Percentiles rank a stretch among this genome's conserved stretches.
phyloP scores from a whole-genome alignment of 768 basidiomycete genomes.

The Austroboletus eburneus region DNA sequence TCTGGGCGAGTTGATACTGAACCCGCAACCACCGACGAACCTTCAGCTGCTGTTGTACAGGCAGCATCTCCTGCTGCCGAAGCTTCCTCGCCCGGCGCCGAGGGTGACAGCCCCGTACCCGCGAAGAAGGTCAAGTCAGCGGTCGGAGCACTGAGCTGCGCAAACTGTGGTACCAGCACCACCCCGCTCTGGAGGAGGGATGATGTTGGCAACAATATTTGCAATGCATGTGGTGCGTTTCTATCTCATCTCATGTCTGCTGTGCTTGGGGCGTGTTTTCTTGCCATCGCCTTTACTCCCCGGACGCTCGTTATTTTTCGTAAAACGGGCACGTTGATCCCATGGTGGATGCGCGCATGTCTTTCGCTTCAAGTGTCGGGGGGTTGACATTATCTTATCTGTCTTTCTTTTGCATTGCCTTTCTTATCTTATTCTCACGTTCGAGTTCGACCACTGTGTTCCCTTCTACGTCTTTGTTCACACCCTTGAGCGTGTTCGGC shows the following conservation, averaged over 20 bases:
- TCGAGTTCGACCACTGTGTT: background rate
- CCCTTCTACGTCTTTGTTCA: background rate
- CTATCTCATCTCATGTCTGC: constrained; percentile 25
- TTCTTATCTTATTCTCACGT: constrained; percentile 28
- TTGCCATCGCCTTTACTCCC: constrained; percentile 13
- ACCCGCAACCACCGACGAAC: constrained; percentile 24
- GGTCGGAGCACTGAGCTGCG: constrained; percentile 78
- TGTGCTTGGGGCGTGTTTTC: constrained; percentile 21
- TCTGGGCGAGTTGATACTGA: constrained; percentile 40
- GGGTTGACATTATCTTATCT: constrained; percentile 19
- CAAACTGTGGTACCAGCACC: constrained; percentile 85
- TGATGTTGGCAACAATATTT: constrained; percentile 89
- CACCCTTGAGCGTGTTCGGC: constrained; percentile 1
- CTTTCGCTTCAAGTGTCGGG: constrained; percentile 17
- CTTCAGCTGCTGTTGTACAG: constrained; percentile 14
- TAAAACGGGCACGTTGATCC: constrained; percentile 24
- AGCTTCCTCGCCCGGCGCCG: constrained; percentile 32
- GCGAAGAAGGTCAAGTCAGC: constrained; percentile 34
- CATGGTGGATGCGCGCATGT: constrained; percentile 16
- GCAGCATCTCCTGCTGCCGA: constrained; percentile 30
- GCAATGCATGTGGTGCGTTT: constrained; percentile 87
- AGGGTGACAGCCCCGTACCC: constrained; percentile 28
- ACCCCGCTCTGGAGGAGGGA: constrained; percentile 90
- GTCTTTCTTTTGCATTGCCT: constrained; percentile 9
- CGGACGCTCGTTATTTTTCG: constrained; percentile 13